Percentiles rank a stretch among this genome's conserved stretches.
phyloP scores from a whole-genome alignment of 805 yeast species.

The Saturnispora halmiae region DNA sequence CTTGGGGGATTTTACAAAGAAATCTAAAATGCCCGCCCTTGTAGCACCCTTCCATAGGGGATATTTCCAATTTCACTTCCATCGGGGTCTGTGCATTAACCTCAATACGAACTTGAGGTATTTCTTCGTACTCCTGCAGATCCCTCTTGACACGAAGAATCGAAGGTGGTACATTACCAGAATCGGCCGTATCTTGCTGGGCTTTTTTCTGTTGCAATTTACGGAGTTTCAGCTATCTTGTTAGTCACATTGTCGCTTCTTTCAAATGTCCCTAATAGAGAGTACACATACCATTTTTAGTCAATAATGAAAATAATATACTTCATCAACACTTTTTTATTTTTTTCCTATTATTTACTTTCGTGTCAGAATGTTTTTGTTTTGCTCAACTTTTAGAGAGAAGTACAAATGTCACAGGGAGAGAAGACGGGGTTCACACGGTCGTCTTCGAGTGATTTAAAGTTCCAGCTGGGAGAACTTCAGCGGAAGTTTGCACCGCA shows the following conservation, averaged over 20 bases:
- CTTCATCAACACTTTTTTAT: background rate
- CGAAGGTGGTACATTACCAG: conserved; percentile 9
- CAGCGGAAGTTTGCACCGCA: conserved; percentile 25
- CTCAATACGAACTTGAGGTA: conserved; percentile 28
- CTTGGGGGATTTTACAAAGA: conserved; percentile 52
- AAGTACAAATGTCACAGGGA: background rate
- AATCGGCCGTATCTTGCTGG: conserved; percentile 3
- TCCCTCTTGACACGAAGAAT: conserved; percentile 72
- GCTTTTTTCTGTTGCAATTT: conserved; percentile 23
- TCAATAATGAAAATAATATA: too few species aligned
- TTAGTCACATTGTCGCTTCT: background rate
- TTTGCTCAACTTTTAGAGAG: background rate
- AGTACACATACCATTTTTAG: conserved; percentile 3
- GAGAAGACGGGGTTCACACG: conserved; percentile 5
- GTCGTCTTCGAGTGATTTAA: conserved; percentile 28
- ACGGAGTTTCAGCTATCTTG: conserved; percentile 21
- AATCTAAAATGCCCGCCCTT: conserved; percentile 62
- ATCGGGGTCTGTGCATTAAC: conserved; percentile 50
- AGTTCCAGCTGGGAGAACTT: conserved; percentile 35
- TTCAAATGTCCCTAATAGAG: background rate
- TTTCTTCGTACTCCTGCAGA: conserved; percentile 53
- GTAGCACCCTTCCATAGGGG: conserved; percentile 69
- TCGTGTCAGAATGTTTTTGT: background rate
- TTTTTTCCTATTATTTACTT: background rate
- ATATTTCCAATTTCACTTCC: conserved; percentile 47